Percentiles rank a stretch among this genome's conserved stretches.
These are phyloP conservation scores for Syzygium oleosum DNA, from an alignment of 345 rosid species.

Conservation along the genomic window DNA sequence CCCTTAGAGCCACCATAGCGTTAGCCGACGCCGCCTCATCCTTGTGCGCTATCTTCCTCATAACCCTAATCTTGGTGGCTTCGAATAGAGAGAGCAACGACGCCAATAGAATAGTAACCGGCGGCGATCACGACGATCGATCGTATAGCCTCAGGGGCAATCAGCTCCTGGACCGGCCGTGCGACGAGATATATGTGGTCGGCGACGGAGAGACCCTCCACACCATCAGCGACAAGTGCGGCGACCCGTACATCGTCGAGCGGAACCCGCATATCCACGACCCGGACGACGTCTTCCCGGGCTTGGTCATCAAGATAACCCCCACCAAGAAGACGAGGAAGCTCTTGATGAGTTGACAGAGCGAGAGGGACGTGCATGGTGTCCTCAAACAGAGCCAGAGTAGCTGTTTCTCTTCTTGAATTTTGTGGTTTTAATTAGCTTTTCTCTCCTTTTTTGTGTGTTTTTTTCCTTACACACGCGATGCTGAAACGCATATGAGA, in stretches of 20 bases:
- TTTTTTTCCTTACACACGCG: background rate
- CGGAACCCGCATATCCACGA: slow-evolving; percentile 33
- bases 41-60: slow-evolving; percentile 9
- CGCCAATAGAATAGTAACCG: background rate
- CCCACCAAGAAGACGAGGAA: slow-evolving; percentile 4
- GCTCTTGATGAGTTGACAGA: background rate
- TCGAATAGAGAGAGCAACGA: background rate
- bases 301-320: slow-evolving; percentile 23
- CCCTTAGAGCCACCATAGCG: background rate
- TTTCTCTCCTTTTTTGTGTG: background rate
- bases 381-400: background rate
- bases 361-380: background rate
- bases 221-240: slow-evolving; percentile 30
- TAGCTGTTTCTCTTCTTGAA: background rate
- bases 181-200: slow-evolving; percentile 27
- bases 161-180: slow-evolving; percentile 8
- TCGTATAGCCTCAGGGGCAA: background rate
- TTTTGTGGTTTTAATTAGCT: background rate
- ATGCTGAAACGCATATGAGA: background rate
- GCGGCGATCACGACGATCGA: background rate
- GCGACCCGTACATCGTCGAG: slow-evolving; percentile 28
- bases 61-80: slow-evolving; percentile 13
- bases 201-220: slow-evolving; percentile 29
- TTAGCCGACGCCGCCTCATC: slow-evolving; percentile 12
- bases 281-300: slow-evolving; percentile 32